phyloP scores from a whole-genome alignment of 2,329 filamentous ascomycete genomes.

The Beauveria australis region DNA sequence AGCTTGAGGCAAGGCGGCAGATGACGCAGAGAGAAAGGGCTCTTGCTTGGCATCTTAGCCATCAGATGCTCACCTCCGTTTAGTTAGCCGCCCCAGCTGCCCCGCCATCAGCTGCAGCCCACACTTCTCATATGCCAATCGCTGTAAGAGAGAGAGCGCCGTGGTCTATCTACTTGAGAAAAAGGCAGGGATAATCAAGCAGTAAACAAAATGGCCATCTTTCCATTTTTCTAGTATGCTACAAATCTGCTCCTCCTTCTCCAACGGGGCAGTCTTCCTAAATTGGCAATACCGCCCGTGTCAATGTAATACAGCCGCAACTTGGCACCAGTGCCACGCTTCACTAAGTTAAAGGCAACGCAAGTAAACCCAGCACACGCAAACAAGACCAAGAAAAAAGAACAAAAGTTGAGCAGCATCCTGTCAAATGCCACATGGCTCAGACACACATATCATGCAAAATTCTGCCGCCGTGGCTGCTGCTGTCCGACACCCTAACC shows the following conservation, averaged over 20 bases:
- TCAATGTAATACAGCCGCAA: too few species aligned
- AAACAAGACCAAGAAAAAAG: not conserved
- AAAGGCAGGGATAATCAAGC: not conserved
- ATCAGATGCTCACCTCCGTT: not conserved
- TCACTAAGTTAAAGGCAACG: too few species aligned
- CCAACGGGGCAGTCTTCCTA: too few species aligned
- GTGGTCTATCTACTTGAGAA: too few species aligned
- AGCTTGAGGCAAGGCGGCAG: not conserved
- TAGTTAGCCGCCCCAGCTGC: not conserved
- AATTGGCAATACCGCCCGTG: too few species aligned
- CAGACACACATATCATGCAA: not conserved
- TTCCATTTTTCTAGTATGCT: too few species aligned
- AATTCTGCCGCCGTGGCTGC: not conserved
- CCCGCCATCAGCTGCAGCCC: not conserved
- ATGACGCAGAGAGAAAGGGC: too few species aligned
- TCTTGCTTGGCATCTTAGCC: not conserved
- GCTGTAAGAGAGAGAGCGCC: not conserved
- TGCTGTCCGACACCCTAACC: not conserved
- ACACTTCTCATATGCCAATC: not conserved
- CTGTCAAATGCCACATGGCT: not conserved
- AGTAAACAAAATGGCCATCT: too few species aligned
- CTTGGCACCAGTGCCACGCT: too few species aligned
- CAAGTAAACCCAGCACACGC: too few species aligned
- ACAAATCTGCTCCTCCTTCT: too few species aligned
- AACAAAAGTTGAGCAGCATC: not conserved